Percentiles rank a stretch among this genome's conserved stretches.
Evolutionary conservation across 2,329 filamentous ascomycete species (phyloP).

Genomic region (Rasamsonia emersonii): DNA sequence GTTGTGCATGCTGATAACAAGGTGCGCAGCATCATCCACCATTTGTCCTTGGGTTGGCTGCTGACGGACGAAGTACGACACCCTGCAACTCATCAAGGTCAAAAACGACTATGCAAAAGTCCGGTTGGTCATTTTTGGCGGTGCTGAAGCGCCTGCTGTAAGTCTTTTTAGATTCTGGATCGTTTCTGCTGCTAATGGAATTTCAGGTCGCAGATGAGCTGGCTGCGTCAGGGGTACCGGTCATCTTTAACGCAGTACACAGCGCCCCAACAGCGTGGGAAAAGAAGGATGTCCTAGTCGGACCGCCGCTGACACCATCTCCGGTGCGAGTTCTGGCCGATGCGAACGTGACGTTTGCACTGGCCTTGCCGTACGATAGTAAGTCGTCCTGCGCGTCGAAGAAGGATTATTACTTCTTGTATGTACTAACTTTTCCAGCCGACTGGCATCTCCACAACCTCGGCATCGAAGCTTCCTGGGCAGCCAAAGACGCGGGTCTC

Average conservation of each 20-base stretch:
- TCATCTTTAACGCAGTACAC: constrained; percentile 36
- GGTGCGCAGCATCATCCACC: constrained; percentile 2
- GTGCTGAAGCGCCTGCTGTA: constrained; percentile 26
- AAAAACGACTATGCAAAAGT: constrained; percentile 7
- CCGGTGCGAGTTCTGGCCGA: constrained; percentile 32
- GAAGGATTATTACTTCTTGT: constrained; percentile 15
- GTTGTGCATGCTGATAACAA: constrained; percentile 32
- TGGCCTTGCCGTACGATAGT: constrained; percentile 8
- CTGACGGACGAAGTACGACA: constrained; percentile 28
- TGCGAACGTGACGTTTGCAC: constrained; percentile 25
- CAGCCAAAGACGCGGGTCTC: constrained; percentile 8
- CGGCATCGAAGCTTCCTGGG: constrained; percentile 15
- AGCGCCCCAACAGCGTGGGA: constrained; percentile 27
- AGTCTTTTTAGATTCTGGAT: neutral
- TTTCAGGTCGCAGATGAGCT: constrained; percentile 31
- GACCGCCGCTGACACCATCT: constrained; percentile 35
- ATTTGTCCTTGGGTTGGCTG: constrained; percentile 1
- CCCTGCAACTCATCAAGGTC: constrained; percentile 29
- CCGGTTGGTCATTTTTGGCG: constrained; percentile 30
- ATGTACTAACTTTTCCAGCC: constrained; percentile 22
- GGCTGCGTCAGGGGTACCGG: constrained; percentile 31
- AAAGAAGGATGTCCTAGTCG: constrained; percentile 29
- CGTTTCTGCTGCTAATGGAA: neutral
- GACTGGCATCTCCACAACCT: constrained; percentile 35
- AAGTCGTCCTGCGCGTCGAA: neutral